Base-by-base conservation (phyloP, 2,329 filamentous ascomycete species). In the Nannizzia gypsea region DNA sequence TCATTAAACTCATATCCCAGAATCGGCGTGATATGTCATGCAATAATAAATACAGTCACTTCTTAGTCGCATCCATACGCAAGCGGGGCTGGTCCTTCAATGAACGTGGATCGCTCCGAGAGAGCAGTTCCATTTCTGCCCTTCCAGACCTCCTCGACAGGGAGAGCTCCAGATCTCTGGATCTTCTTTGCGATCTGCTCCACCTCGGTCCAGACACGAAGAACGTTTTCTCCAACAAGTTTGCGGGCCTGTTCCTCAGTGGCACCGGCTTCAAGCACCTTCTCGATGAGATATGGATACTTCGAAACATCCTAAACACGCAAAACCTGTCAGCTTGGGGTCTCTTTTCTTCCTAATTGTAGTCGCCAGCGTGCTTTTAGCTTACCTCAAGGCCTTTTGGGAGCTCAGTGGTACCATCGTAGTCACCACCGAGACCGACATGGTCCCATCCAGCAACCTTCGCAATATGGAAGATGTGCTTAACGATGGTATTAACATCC, bases 201-300 rank as follows among this genome's bases (percentile, higher is more conserved):
- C 3, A 63, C 62, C 8, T 64, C 63, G 17, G 59, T 56, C 66
- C 65, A 67, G 22, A 64, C 66, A 11, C 66, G 64, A 6, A 75
- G 61, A 34, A 75, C 71, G 40, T 76, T 76, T 46, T 71, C 69
- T 0, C 74, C 73, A 1, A 67, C 67, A 1, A 74, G 67, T 60
- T 71, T 72, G 1, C 67, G 66, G 2, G 73, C 64, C 64, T 76
- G 71, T 22, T 72, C 69, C 54, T 75, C 71, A 0, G 72, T 73
- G 0, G 72, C 73, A 0, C 74, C 74, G 8, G 72, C 66, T 40
- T 74, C 70, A 6, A 76, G 62, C n/a, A 67, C 44, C 2, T 61
- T 59, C 46, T 62, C 64, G 8, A 66, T 60, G 8, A 67, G 60
- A 38, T 61, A 54, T 9, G 66, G 66, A 48, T 67, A 68, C 58